A percentile compares a stretch with the other conserved stretches of the same genome.
These are phyloP conservation scores for Backusella circina DNA, from an alignment of 192 early-diverging fungal species.

Conservation along the genomic window DNA sequence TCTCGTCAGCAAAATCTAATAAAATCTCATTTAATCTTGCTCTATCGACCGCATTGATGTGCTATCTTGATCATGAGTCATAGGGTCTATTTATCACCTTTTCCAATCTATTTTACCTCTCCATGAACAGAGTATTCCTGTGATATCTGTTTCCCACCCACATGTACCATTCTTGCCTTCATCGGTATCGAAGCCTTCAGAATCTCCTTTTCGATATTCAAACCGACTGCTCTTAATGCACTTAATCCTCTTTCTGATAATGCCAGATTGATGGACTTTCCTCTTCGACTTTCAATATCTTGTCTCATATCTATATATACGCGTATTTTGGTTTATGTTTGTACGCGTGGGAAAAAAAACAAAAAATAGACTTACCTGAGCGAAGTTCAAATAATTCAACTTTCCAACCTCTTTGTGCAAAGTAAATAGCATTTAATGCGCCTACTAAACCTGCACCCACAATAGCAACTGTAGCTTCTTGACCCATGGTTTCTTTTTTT, in stretches of 20 bases:
- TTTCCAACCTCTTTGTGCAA: constrained; percentile 87
- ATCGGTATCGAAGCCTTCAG: constrained; percentile 79
- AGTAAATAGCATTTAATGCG: constrained; percentile 80
- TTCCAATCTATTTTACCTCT: constrained; percentile 54
- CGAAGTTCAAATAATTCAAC: constrained; percentile 87
- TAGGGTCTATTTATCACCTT: background rate
- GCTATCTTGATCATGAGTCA: constrained; percentile 34
- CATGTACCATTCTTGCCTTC: constrained; percentile 91
- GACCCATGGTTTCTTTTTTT: background rate
- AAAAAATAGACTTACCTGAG: constrained; percentile 46
- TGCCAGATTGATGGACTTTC: constrained; percentile 93
- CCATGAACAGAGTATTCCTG: constrained; percentile 88
- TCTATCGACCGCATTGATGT: constrained; percentile 93
- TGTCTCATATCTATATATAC: constrained; percentile 60
- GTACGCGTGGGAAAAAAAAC: background rate
- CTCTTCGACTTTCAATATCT: constrained; percentile 45
- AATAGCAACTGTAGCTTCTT: constrained; percentile 56
- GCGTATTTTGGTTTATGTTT: background rate
- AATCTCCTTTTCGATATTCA: constrained; percentile 62
- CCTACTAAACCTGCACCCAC: constrained; percentile 96
- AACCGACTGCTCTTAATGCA: constrained; percentile 69
- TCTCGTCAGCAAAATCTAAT: constrained; percentile 66
- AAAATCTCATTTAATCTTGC: constrained; percentile 78
- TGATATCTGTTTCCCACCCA: constrained; percentile 57
- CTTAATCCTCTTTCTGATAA: constrained; percentile 83